Conservation (phyloP, 1,139 yeast species). For the Debaryomycetaceae sp. region DNA sequence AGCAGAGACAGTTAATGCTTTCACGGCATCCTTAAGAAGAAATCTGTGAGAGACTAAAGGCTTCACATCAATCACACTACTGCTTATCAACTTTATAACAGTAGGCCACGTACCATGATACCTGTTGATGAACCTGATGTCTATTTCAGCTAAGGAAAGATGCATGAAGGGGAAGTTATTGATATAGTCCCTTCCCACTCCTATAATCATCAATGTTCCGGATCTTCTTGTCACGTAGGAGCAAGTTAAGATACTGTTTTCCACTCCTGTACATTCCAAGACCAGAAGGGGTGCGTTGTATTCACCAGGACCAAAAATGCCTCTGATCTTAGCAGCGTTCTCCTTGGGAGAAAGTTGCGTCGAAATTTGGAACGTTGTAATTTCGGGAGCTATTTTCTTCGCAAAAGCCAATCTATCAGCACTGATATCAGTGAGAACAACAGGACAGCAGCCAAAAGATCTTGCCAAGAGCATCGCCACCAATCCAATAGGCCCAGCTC, state of each 20-base stretch:
- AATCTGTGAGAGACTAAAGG: conserved; percentile 23
- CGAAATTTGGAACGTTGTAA: conserved; percentile 24
- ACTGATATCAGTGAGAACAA: conserved; percentile 21
- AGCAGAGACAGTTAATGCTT: conserved; percentile 20
- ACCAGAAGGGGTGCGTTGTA: conserved; percentile 18
- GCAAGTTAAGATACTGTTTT: conserved; percentile 23
- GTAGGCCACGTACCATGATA: conserved; percentile 38
- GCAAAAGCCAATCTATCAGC: conserved; percentile 21
- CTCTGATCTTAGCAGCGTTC: conserved; percentile 24
- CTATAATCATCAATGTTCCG: conserved; percentile 29
- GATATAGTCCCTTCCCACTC: conserved; percentile 31
- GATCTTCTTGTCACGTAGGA: conserved; percentile 31
- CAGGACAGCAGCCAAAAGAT: conserved; percentile 22
- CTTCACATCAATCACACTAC: conserved; percentile 22
- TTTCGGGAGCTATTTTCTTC: conserved; percentile 21
- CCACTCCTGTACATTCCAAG: conserved; percentile 30
- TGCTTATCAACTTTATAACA: conserved; percentile 20
- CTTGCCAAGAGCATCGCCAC: conserved; percentile 20
- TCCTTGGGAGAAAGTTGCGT: conserved; percentile 13
- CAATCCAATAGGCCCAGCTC: conserved; percentile 28
- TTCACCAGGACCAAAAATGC: conserved; percentile 21
- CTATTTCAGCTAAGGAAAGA: conserved; percentile 33
- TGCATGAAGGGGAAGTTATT: conserved; percentile 40
- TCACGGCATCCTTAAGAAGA: conserved; percentile 21
- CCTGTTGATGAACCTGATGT: conserved; percentile 35